phyloP scores from a whole-genome alignment of 805 yeast species.

The Dipodascopsis uninucleata region DNA sequence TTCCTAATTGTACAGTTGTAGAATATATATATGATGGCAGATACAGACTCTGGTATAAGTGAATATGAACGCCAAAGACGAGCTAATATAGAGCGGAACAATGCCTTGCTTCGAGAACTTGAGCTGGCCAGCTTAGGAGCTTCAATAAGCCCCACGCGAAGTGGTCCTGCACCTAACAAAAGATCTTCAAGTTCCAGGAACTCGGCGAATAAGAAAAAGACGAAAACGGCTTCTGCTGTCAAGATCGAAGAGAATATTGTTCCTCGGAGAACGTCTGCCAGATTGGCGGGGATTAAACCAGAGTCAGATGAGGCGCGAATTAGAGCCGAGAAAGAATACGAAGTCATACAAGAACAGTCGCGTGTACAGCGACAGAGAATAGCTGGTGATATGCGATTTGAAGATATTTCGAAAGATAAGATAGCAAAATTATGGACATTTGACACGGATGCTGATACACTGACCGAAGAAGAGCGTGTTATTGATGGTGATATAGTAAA shows the following conservation, averaged over 20 bases:
- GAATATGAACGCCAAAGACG: constrained; percentile 70
- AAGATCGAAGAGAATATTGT: constrained; percentile 1
- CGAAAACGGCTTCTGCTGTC: neutral
- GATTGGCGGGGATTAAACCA: constrained; percentile 67
- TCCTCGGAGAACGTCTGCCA: constrained; percentile 72
- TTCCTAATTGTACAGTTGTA: too few species aligned
- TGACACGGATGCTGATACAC: constrained; percentile 26
- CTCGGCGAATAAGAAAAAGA: neutral
- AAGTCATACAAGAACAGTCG: constrained; percentile 31
- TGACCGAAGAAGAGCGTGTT: constrained; percentile 32
- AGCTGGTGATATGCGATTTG: constrained; percentile 59
- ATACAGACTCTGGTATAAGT: constrained; percentile 3
- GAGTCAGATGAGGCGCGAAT: constrained; percentile 48
- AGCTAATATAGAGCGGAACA: constrained; percentile 79
- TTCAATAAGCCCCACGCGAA: constrained; percentile 23
- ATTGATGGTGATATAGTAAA: constrained; percentile 50
- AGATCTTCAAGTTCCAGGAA: neutral
- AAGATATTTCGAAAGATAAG: constrained; percentile 45
- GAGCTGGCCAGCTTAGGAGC: constrained; percentile 60
- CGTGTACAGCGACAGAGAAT: constrained; percentile 54
- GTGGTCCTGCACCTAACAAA: neutral
- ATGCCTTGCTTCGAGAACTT: constrained; percentile 65
- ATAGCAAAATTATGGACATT: constrained; percentile 19
- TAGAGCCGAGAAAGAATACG: constrained; percentile 36
- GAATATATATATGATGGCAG: neutral